These are phyloP conservation scores for Eucalyptus erythrocorys DNA, from an alignment of 345 rosid species.

Conservation along the genomic window DNA sequence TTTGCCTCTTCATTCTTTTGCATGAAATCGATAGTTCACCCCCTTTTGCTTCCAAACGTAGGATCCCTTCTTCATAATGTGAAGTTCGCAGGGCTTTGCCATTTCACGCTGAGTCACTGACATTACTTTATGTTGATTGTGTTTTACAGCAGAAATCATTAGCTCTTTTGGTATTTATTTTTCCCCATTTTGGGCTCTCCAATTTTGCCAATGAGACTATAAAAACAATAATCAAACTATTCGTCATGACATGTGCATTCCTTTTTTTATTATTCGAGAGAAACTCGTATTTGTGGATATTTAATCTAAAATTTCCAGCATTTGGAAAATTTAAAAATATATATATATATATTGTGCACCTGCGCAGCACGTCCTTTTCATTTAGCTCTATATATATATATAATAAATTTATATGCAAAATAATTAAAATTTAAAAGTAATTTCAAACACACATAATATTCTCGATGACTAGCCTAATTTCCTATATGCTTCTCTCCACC, in stretches of 20 bases:
- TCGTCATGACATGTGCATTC: background rate
- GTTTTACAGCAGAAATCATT: background rate
- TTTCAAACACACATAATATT: background rate
- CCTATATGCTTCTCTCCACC: background rate
- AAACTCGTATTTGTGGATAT: background rate
- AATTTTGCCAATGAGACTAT: background rate
- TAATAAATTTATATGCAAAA: background rate
- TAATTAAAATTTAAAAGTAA: background rate
- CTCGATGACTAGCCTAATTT: background rate
- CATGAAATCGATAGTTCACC: background rate
- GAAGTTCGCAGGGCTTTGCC: background rate
- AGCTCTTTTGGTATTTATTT: no score
- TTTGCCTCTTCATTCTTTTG: background rate
- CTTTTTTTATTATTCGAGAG: background rate
- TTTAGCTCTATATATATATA: background rate
- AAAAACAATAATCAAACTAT: background rate
- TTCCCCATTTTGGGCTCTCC: background rate
- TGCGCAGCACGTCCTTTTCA: background rate
- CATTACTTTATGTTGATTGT: background rate
- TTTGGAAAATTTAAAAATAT: background rate
- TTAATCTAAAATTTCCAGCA: background rate
- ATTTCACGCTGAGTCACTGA: background rate
- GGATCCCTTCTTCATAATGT: background rate
- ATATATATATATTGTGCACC: background rate
- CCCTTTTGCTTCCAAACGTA: background rate